Evolutionary conservation across 441 rosid genomes (phyloP).

Genomic region (Aquilaria agallochum): DNA sequence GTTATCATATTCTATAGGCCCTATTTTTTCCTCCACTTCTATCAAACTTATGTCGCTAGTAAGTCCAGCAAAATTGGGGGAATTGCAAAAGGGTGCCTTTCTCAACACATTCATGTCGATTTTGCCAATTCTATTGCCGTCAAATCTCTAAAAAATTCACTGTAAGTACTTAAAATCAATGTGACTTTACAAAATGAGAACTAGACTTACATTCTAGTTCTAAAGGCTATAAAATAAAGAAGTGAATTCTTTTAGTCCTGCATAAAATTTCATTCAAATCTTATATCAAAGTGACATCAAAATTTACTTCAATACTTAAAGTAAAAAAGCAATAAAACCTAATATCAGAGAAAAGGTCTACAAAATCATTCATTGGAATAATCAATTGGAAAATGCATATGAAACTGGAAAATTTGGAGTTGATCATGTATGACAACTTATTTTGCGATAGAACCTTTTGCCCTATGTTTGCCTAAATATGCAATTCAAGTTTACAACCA

Average conservation of each 20-base stretch:
- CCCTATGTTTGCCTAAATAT: neutral
- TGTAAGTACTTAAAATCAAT: constrained; percentile 12
- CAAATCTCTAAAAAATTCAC: constrained; percentile 74
- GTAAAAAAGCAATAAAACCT: neutral
- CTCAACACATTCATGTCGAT: constrained; percentile 72
- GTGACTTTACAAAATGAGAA: neutral
- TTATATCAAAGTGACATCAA: neutral
- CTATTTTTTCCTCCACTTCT: no score
- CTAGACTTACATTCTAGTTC: constrained; percentile 74
- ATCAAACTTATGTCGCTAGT: constrained; percentile 76
- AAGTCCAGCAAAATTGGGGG: constrained; percentile 67
- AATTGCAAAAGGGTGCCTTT: constrained; percentile 65
- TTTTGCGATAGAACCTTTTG: neutral
- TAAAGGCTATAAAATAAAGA: constrained; percentile 81
- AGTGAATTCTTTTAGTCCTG: constrained; percentile 89
- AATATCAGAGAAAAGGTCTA: no score
- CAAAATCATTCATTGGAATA: no score
- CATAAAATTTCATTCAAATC: neutral
- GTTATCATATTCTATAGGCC: no score
- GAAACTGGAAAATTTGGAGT: neutral
- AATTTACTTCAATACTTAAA: neutral
- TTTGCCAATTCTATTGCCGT: constrained; percentile 73
- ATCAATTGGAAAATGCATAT: no score
- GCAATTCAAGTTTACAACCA: neutral
- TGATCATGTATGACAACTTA: neutral